These are phyloP conservation scores for Filosporella fistucella DNA, from an alignment of 495 filamentous ascomycete species.

Conservation along the genomic window DNA sequence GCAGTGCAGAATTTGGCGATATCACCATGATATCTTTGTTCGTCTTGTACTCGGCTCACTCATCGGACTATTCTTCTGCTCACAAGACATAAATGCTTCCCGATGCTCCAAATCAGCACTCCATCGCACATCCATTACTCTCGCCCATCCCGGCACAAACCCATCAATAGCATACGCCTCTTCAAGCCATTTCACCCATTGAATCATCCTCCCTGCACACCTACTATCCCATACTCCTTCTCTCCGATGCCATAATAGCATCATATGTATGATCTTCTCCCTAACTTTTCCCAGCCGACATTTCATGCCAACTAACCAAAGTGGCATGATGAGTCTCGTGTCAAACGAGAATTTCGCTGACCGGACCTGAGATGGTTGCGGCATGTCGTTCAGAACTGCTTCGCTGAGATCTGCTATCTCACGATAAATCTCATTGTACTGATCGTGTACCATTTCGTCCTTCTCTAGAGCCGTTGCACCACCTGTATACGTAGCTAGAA, in stretches of 20 bases:
- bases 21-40: too few relatives aligned
- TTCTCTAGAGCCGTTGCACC: neutral
- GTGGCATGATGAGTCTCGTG: constrained; percentile 29
- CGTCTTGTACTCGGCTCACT: too few relatives aligned
- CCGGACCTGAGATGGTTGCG: neutral
- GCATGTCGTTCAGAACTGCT: neutral
- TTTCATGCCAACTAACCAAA: constrained; percentile 31
- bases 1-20: too few relatives aligned
- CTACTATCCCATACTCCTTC: constrained; percentile 43
- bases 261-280: constrained; percentile 31
- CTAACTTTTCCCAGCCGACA: constrained; percentile 38
- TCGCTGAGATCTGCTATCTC: neutral
- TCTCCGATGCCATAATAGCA: constrained; percentile 29
- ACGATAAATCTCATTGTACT: neutral
- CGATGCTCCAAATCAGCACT: neutral
- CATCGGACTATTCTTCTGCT: too few relatives aligned
- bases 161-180: constrained; percentile 23
- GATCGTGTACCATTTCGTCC: constrained; percentile 3
- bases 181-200: constrained; percentile 35
- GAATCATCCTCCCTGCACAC: constrained; percentile 28
- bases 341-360: constrained; percentile 13
- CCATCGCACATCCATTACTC: neutral
- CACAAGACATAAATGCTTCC: neutral
- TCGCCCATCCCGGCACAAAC: constrained; percentile 8
- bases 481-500: neutral